Base-by-base conservation (phyloP, 495 filamentous ascomycete genomes). In the Talaromyces wortmannii region DNA sequence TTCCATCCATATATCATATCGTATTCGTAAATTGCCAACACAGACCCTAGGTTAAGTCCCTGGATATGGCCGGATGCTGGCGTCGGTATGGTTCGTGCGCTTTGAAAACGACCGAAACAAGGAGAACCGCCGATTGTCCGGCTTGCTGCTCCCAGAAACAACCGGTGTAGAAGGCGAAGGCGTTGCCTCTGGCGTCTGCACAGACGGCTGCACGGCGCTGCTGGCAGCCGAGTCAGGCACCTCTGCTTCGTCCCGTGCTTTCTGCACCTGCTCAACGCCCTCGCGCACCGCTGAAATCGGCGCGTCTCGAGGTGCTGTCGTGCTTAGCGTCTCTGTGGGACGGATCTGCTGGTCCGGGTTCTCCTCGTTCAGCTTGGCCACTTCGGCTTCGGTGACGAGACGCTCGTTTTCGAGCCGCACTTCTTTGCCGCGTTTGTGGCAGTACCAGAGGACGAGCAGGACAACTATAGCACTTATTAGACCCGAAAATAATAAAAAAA, bases 361-460 rank as follows among this genome's bases (percentile, higher is more conserved):
- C 29, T 70, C 59, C 44, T 72, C 65, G 29, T 77, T 78, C 48
- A 79, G 56, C 59, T 71, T 69, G 11, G 57, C 62, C 43, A 77
- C 72, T 56, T 80, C 74, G 31, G 70, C 70, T 54, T 79, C 76
- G 1, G 74, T 77, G n/a, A 79, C 74, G 10, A 75, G 61, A 7
- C 77, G 76, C 67, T 92, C 89, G 57, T 75, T 81, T 62, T 90
- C 89, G 1, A 96, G 76, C 36, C 94, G 77, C 12, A 83, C 83
- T 70, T 98, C 94, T 13, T 82, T 81, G 36, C 94, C 94, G 12
- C 94, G 83, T 68, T 96, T 96, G 67, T 97, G 88, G 69, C 90
- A 97, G 67, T 98, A 98, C 92, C 92, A 98, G 56, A 97, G 81
- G 49, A 92, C 88, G 65, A 92, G 90, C 31, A 98, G 70, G 11